Base-by-base conservation (phyloP, 176 grass and related monocot species). In the Avena insularis region DNA sequence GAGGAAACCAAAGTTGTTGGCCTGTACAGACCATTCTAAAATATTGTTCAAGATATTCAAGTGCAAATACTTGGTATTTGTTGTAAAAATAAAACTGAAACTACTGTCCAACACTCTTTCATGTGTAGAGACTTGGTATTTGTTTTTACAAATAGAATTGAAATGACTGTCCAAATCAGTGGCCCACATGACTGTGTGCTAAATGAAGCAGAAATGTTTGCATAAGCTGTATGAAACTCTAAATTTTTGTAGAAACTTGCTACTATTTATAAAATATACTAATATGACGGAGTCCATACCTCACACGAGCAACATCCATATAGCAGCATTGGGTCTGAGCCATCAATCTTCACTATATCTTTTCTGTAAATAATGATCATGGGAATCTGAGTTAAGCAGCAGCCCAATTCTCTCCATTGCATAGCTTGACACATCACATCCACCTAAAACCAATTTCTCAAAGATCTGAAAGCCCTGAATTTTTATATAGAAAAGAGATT, bases 231-330 rank as follows among this genome's bases (percentile, higher is more conserved):
- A 82, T 25, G 36, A n/a, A 16, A 61, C n/a, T 61, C 27, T 45
- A 20, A 9, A 63, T 54, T 31, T 25, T 9, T 51, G 19, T 70
- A 62, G 15, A 77, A 77, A 77, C 0, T 75, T 21, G 4, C n/a
- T 75, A 49, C 40, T 43, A 7, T 43, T 43, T 43, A 43, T 43
- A 69, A 58, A 17, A 61, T 31, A 71, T 49, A 75, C 16, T 51
- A 29, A 17, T 1, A 54, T 2, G 0, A 2, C 2, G 29, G 6
- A 75, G n/a, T 75, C 9, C 21, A 43, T 93, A 93, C 89, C 96
- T 98, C 93, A 14, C 95, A 98, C 11, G 96, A 95, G 72, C 93
- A 92, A 89, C 94, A 98, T 60, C 93, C 96, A 92, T 94, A 98
- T 45, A 98, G 90, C 21, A 98, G 81, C 79, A 98, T 76, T 6